These are phyloP conservation scores for Suillus decipiens DNA, from an alignment of 768 basidiomycete species.

Conservation along the genomic window DNA sequence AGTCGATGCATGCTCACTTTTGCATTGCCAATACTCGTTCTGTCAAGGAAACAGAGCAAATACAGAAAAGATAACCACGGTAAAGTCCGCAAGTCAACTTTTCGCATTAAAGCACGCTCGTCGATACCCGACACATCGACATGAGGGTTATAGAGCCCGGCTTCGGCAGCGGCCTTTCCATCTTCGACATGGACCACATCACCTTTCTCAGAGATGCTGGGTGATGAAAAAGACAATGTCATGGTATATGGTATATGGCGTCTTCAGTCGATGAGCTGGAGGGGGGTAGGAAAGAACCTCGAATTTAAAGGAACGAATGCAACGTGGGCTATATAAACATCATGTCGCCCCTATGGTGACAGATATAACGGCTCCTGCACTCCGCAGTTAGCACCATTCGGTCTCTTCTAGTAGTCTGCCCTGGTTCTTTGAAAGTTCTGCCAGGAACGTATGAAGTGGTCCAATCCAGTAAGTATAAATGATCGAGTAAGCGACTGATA, in stretches of 20 bases:
- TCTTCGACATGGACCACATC: conserved; percentile 12
- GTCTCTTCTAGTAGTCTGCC: too few species aligned
- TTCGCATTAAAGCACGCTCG: conserved; percentile 69
- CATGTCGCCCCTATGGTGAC: not conserved
- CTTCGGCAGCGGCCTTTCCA: not conserved
- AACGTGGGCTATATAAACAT: not conserved
- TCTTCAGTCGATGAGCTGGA: not conserved
- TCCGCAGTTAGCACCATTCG: not conserved
- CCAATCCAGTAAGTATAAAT: not conserved
- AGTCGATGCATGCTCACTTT: conserved; percentile 15
- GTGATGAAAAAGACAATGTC: not conserved
- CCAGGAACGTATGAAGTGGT: not conserved
- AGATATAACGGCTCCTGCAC: too few species aligned
- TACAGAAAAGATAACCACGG: conserved; percentile 78
- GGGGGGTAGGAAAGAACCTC: not conserved
- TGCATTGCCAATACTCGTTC: conserved; percentile 54
- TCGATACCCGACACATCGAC: conserved; percentile 63
- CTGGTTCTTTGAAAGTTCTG: not conserved
- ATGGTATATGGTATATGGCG: not conserved
- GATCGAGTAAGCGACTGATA: not conserved
- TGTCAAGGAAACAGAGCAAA: conserved; percentile 69
- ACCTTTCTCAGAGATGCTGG: conserved; percentile 15
- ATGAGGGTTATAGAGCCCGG: conserved; percentile 39
- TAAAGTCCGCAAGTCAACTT: conserved; percentile 65
- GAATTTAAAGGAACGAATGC: not conserved